Evolutionary conservation across 495 filamentous ascomycete species (phyloP), one percentile per base, ranked within the genome.

Genomic region (Podospora comata): DNA sequence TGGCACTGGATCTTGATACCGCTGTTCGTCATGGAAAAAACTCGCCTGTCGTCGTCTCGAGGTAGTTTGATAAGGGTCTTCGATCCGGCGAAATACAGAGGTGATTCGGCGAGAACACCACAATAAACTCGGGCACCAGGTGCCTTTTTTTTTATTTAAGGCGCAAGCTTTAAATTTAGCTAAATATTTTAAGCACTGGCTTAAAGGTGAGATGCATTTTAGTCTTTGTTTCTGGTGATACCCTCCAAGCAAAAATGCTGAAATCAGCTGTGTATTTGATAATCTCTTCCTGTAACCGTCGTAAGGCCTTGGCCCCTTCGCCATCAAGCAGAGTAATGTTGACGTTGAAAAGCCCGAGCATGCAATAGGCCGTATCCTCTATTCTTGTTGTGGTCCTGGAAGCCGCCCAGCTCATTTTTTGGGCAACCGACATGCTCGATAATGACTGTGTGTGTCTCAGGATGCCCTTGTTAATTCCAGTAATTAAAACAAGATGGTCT

Each of bases 261-360:
- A 66, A 60, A 48, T 71, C 67, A 44, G 65, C 62, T 15, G 2
- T 39, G 13, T 58, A 23, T 28, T 63, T 66, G 23, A 59, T 34
- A 6, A 74, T 71, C 23, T 53, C 62, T 59, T 74, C 60, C 20
- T 74, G 72, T 2, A 74, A 63, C 0, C 70, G 64, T 11, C 65
- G 30, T 60, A 74, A 74, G 0, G 72, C 72, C 15, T 64, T 63
- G 13, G 27, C 26, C 4, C 67, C 59, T 54, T 74, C 72, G 1
- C 72, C 72, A 54, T 74, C 72, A 0, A 71, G 18, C 5, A 74
- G 27, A 1, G 70, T 62, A 53, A 74, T 69, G 44, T 74, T 67
- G 27, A 74, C 48, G 27, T 62, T 65, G 18, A 71, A 74, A 9
- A 72, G 65, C 1, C 72, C 72, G 6, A 71, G 20, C 28, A 74